A percentile compares a stretch with the other conserved stretches of the same genome.
These are phyloP conservation scores for Pseudozyma flocculosa DNA, from an alignment of 1,284 basidiomycete species.

Conservation along the genomic window DNA sequence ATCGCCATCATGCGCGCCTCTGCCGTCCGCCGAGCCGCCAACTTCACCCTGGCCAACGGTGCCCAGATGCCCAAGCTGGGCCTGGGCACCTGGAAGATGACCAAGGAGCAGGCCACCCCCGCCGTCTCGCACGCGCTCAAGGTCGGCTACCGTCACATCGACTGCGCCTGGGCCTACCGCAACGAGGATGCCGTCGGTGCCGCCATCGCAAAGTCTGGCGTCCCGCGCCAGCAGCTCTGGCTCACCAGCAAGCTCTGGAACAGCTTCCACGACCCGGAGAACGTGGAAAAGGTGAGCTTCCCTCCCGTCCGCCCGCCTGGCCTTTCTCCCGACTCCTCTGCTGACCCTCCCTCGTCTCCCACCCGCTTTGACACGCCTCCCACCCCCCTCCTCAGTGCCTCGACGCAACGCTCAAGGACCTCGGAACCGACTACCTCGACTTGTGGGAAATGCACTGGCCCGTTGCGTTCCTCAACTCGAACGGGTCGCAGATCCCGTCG, in stretches of 20 bases:
- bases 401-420: constrained; percentile 70
- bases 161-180: constrained; percentile 52
- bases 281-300: constrained; percentile 40
- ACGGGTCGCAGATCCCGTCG: constrained; percentile 35
- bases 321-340: too few relatives aligned
- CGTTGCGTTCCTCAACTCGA: constrained; percentile 49
- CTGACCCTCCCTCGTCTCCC: too few relatives aligned
- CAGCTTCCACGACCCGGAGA: constrained; percentile 65
- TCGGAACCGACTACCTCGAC: constrained; percentile 75
- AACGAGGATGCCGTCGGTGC: constrained; percentile 85
- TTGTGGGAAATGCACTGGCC: constrained; percentile 79
- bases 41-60: constrained; percentile 43
- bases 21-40: constrained; percentile 40
- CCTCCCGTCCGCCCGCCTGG: too few relatives aligned
- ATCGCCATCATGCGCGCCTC: constrained; percentile 35
- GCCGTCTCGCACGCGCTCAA: constrained; percentile 59
- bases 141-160: constrained; percentile 46
- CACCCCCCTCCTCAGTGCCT: too few relatives aligned
- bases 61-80: constrained; percentile 49
- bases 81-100: constrained; percentile 48
- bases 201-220: constrained; percentile 71
- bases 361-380: too few relatives aligned
- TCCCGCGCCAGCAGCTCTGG: constrained; percentile 76
- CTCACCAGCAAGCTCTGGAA: constrained; percentile 81
- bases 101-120: constrained; percentile 61